These are phyloP conservation scores for Achaetomiella virescens DNA, from an alignment of 495 filamentous ascomycete genomes.

Conservation along the genomic window DNA sequence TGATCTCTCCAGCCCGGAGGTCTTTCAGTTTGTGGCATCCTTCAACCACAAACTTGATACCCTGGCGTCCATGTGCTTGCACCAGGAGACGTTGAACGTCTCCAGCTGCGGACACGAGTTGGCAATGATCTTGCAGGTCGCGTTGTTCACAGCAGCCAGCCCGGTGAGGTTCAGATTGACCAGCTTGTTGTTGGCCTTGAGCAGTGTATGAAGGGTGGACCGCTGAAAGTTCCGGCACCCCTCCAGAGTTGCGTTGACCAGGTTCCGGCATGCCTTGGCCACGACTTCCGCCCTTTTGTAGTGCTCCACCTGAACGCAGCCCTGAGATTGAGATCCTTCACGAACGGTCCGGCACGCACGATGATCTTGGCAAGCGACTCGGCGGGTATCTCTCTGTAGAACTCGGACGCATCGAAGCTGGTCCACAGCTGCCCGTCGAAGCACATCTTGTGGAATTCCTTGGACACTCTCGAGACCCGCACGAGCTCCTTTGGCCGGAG, in stretches of 20 bases:
- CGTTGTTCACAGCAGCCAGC: slow-evolving; percentile 71
- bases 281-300: slow-evolving; percentile 71
- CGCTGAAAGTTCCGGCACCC: slow-evolving; percentile 79
- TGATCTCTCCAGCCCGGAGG: slow-evolving; percentile 74
- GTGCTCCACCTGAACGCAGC: slow-evolving; percentile 62
- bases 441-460: slow-evolving; percentile 75
- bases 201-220: slow-evolving; percentile 68
- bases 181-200: slow-evolving; percentile 69
- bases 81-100: slow-evolving; percentile 86
- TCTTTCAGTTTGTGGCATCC: slow-evolving; percentile 69
- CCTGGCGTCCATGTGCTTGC: slow-evolving; percentile 71
- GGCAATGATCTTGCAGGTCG: slow-evolving; percentile 80
- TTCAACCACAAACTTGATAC: slow-evolving; percentile 65
- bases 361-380: slow-evolving; percentile 81
- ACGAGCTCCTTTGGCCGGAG: slow-evolving; percentile 78
- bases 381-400: slow-evolving; percentile 80
- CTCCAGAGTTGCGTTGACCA: slow-evolving; percentile 81
- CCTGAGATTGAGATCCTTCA: slow-evolving; percentile 77
- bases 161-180: slow-evolving; percentile 81
- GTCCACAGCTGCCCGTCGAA: slow-evolving; percentile 95
- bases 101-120: slow-evolving; percentile 76
- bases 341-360: slow-evolving; percentile 75
- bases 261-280: slow-evolving; percentile 73
- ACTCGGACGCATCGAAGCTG: slow-evolving; percentile 74
- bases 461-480: slow-evolving; percentile 72